Base-by-base conservation (phyloP, 805 yeast species). In the Saturnispora diversa region DNA sequence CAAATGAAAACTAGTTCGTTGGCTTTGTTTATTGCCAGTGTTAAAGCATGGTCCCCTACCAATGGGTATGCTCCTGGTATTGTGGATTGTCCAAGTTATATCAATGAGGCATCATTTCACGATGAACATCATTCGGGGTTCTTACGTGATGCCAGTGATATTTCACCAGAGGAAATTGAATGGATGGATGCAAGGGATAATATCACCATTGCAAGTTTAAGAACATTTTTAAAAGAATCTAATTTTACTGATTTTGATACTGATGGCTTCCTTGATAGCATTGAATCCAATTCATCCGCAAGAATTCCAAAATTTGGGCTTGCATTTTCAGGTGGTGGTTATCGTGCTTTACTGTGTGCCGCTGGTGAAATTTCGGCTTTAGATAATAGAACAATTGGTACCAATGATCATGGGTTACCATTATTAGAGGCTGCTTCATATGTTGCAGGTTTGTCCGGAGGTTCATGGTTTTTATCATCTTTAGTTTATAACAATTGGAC, bases 241-340 rank as follows among this genome's bases (percentile, higher is more conserved):
- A 64, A 65, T 34, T 56, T 73, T 60, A 59, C 66, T 1, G 72
- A 70, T 50, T 71, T 71, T 45, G 70, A 73, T 46, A 68, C 72
- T 1, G 64, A 61, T 17, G 54, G 50, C 0, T 76, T 65, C 45
- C 50, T 70, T 26, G 63, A 63, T 34, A 44, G 54, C 6, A 55
- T 67, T 28, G 15, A 22, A 2, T 35, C 49, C 2, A 61, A 67
- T 50, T 52, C 60, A 28, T 53, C 75, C 6, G 64, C 72, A 42
- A 31, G 43, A 16, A 50, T 51, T 15, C 63, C 63, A 13, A 65
- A 69, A 36, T 64, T 81, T 31, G 87, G 76, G 3, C 48, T 73
- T 22, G 79, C 86, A 6, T 76, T 79, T 49, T 70, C 84, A 12
- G 95, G 95, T 33, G 95, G 96, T 55, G 95, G 95, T 3, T 86